A percentile compares a stretch with the other conserved stretches of the same genome.
Conservation (phyloP, 1,139 yeast genomes). For the Scheffersomyces cryptocercus region DNA sequence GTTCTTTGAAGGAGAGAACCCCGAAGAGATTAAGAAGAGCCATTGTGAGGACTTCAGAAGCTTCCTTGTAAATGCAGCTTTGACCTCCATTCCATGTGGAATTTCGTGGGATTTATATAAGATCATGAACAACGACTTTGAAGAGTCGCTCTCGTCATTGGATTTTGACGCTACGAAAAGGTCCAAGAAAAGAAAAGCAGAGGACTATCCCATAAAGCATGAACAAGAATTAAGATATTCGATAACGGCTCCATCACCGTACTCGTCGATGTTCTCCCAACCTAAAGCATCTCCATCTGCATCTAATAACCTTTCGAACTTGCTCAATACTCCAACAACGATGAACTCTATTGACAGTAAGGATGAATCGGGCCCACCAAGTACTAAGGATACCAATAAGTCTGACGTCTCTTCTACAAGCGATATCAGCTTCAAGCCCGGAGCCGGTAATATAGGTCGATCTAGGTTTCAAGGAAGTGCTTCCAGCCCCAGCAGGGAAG, state of each 20-base stretch:
- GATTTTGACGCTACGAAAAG: constrained; percentile 1
- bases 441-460: no score
- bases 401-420: no score
- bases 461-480: no score
- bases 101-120: constrained; percentile 19
- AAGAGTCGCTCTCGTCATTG: constrained; percentile 5
- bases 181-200: background rate
- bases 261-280: background rate
- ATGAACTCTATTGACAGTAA: background rate
- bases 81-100: constrained; percentile 15
- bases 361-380: no score
- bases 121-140: constrained; percentile 12
- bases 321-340: background rate
- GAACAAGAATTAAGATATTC: no score
- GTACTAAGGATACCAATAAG: no score
- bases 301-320: background rate
- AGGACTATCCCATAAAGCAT: background rate
- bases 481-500: constrained; percentile 3
- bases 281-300: background rate
- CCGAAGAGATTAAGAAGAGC: constrained; percentile 8
- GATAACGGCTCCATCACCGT: background rate
- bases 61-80: constrained; percentile 11
- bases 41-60: constrained; percentile 12
- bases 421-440: no score
- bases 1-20: constrained; percentile 8